phyloP scores from a whole-genome alignment of 2,329 filamentous ascomycete genomes.

The Aureobasidium musti region DNA sequence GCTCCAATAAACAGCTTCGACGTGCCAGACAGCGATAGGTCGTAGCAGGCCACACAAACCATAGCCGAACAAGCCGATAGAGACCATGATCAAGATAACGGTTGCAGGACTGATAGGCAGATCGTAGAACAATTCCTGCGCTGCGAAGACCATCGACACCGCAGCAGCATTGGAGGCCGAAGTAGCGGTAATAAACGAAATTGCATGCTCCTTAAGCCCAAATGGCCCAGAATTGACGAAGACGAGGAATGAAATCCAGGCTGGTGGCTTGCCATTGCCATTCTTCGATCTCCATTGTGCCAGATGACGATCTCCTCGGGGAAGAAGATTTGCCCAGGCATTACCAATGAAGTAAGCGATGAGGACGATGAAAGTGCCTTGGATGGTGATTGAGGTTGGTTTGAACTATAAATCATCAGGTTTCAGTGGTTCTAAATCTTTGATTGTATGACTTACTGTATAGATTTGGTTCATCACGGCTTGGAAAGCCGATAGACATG shows the following conservation, averaged over 20 bases:
- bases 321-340: conserved; percentile 51
- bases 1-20: conserved; percentile 60
- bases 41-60: conserved; percentile 57
- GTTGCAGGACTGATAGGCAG: conserved; percentile 51
- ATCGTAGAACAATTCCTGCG: conserved; percentile 56
- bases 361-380: conserved; percentile 28
- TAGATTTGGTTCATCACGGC: conserved; percentile 61
- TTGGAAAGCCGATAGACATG: conserved; percentile 55
- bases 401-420: conserved; percentile 28
- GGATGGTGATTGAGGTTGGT: conserved; percentile 26
- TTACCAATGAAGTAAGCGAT: conserved; percentile 59
- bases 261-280: conserved; percentile 48
- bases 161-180: conserved; percentile 47
- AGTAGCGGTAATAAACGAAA: conserved; percentile 34
- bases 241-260: conserved; percentile 46
- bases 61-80: conserved; percentile 59
- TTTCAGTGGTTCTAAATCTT: neutral
- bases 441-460: conserved; percentile 42
- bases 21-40: conserved; percentile 58
- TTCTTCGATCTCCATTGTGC: conserved; percentile 51
- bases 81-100: conserved; percentile 54
- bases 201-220: conserved; percentile 58
- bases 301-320: conserved; percentile 56
- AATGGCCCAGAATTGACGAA: conserved; percentile 56
- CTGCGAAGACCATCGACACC: conserved; percentile 39